Evolutionary conservation across 805 yeast species (phyloP).

Genomic region (Candida ipomoeae): DNA sequence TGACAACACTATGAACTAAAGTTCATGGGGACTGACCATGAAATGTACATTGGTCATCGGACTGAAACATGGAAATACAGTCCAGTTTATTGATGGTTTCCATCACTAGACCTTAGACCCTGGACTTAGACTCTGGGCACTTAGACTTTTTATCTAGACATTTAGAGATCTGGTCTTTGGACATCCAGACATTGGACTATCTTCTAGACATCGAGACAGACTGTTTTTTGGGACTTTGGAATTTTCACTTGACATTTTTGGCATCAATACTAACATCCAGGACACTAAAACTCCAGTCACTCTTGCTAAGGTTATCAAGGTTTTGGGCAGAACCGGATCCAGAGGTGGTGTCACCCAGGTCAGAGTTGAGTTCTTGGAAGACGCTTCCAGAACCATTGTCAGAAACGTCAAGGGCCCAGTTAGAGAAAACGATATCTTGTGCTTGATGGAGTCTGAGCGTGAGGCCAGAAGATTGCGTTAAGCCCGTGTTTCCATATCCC

Average conservation of each 20-base stretch:
- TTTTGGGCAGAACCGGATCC: conserved; percentile 99
- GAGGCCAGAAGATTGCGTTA: conserved; percentile 96
- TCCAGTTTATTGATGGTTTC: no score
- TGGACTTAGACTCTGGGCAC: background rate
- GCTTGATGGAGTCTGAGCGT: conserved; percentile 99
- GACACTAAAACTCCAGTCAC: conserved; percentile 87
- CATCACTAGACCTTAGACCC: background rate
- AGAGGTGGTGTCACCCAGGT: conserved; percentile 99
- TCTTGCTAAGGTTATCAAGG: conserved; percentile 99
- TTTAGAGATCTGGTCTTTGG: no score
- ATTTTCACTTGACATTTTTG: background rate
- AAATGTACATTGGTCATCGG: no score
- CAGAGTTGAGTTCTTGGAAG: conserved; percentile 95
- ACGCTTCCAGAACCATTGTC: conserved; percentile 91
- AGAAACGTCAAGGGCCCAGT: conserved; percentile 98
- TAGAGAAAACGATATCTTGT: conserved; percentile 96
- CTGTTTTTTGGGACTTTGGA: no score
- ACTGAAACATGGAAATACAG: no score
- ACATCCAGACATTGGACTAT: no score
- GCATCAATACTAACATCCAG: conserved; percentile 22
- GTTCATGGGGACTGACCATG: no score
- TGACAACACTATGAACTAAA: no score
- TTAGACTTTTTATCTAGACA: background rate
- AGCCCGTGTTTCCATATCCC: conserved; percentile 16
- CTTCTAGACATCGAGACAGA: no score